Conservation (phyloP, 2,329 filamentous ascomycete species). For the Colletotrichum tropicale region DNA sequence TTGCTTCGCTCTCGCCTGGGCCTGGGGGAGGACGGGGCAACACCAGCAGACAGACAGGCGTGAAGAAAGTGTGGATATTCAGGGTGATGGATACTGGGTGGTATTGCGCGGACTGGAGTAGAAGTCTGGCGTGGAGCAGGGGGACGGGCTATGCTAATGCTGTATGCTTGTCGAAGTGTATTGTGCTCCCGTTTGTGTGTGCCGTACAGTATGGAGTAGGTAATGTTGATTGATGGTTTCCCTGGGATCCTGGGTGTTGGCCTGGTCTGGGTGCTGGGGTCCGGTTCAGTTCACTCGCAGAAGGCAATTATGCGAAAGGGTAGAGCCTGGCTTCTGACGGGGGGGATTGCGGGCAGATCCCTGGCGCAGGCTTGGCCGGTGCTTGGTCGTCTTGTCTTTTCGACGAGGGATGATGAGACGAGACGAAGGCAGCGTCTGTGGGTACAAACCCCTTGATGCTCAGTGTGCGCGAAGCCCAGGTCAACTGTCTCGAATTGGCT, state of each 20-base stretch:
- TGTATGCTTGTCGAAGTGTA: not conserved
- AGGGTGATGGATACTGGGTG: not conserved
- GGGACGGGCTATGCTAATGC: not conserved
- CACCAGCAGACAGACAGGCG: not conserved
- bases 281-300: not conserved
- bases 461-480: conserved; percentile 10
- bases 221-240: not conserved
- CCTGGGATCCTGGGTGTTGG: not conserved
- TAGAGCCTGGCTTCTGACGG: not conserved
- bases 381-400: conserved; percentile 19
- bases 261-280: not conserved
- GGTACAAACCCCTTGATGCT: conserved; percentile 17
- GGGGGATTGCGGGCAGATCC: conserved; percentile 13
- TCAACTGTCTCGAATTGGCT: conserved; percentile 14
- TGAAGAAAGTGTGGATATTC: not conserved
- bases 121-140: not conserved
- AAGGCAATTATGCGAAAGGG: not conserved
- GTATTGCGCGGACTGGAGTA: not conserved
- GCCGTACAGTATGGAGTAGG: not conserved
- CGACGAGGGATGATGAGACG: conserved; percentile 17
- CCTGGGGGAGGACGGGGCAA: conserved; percentile 13
- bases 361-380: conserved; percentile 11
- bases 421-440: conserved; percentile 20
- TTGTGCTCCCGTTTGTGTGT: not conserved
- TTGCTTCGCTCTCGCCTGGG: not conserved